Percentiles rank a stretch among this genome's conserved stretches.
These are phyloP conservation scores for Hypsizygus marmoreus DNA, from an alignment of 768 basidiomycete species.

Conservation along the genomic window DNA sequence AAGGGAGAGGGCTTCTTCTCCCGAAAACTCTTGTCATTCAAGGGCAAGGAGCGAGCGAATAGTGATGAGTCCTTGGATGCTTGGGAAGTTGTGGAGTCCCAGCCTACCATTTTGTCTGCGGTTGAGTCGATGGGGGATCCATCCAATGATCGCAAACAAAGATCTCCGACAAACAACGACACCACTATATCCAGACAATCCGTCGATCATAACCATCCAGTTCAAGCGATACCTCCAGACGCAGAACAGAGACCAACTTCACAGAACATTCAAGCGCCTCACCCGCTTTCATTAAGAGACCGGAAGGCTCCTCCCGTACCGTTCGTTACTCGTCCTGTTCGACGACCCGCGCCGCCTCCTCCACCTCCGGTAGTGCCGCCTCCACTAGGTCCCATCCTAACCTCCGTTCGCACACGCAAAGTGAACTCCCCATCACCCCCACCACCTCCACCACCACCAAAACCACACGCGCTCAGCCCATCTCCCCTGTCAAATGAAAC, in stretches of 20 bases:
- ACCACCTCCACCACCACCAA: constrained; percentile 23
- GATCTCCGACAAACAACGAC: constrained; percentile 29
- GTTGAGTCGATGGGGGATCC: constrained; percentile 23
- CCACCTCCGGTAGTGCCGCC: constrained; percentile 16
- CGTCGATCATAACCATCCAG: constrained; percentile 3
- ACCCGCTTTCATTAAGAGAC: constrained; percentile 25
- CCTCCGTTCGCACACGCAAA: constrained; percentile 33
- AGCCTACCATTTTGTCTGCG: constrained; percentile 28
- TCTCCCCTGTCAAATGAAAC: constrained; percentile 32
- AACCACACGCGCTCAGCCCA: constrained; percentile 18
- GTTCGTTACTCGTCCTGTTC: constrained; percentile 24
- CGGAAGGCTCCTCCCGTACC: constrained; percentile 28
- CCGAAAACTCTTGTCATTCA: constrained; percentile 38
- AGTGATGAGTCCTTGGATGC: constrained; percentile 35
- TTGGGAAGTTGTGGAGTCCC: constrained; percentile 48
- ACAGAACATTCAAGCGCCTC: constrained; percentile 10
- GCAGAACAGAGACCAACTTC: constrained; percentile 10
- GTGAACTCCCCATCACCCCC: too few relatives aligned
- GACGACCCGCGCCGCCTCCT: constrained; percentile 19
- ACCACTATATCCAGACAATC: constrained; percentile 29
- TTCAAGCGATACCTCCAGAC: constrained; percentile 3
- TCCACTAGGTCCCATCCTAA: constrained; percentile 27
- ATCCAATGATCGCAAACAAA: constrained; percentile 9
- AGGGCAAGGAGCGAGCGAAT: constrained; percentile 41
- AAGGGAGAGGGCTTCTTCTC: constrained; percentile 35